Evolutionary conservation across 345 rosid genomes (phyloP).

Genomic region (Eucalyptus sp.): DNA sequence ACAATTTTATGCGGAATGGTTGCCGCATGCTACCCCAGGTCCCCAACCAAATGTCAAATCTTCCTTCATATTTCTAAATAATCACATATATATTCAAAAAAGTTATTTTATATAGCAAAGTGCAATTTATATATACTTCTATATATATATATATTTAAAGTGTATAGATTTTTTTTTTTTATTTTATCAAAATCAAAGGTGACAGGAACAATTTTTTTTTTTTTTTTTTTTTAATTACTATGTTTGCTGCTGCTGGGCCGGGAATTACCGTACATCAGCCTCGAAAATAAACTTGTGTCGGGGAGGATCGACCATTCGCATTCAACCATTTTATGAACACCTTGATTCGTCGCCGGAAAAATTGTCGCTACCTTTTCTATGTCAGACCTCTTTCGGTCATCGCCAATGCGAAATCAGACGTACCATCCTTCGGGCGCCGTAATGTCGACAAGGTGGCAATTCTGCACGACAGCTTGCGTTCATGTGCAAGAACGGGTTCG

Average conservation of each 20-base stretch:
- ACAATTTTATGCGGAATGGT: background rate
- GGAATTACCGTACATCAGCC: background rate
- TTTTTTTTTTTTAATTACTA: background rate
- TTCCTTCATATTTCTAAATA: background rate
- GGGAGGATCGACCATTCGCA: background rate
- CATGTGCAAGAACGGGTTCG: slow-evolving; percentile 32
- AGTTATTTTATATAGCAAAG: background rate
- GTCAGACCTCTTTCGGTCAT: background rate
- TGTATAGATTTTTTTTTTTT: too few species aligned
- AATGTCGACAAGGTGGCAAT: slow-evolving; percentile 1
- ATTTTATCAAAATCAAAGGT: background rate
- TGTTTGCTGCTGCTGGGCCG: background rate
- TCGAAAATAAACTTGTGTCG: background rate
- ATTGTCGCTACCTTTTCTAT: background rate
- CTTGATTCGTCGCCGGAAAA: background rate
- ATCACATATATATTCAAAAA: background rate
- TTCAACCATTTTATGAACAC: background rate
- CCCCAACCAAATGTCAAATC: too few species aligned
- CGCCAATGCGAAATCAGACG: background rate
- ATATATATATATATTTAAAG: background rate
- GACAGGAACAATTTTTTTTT: background rate
- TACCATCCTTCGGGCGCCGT: background rate
- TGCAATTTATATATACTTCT: background rate
- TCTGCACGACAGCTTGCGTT: slow-evolving; percentile 30
- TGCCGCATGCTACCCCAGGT: too few species aligned